Conservation (phyloP, 768 basidiomycete genomes). For the Lactarius vividus region DNA sequence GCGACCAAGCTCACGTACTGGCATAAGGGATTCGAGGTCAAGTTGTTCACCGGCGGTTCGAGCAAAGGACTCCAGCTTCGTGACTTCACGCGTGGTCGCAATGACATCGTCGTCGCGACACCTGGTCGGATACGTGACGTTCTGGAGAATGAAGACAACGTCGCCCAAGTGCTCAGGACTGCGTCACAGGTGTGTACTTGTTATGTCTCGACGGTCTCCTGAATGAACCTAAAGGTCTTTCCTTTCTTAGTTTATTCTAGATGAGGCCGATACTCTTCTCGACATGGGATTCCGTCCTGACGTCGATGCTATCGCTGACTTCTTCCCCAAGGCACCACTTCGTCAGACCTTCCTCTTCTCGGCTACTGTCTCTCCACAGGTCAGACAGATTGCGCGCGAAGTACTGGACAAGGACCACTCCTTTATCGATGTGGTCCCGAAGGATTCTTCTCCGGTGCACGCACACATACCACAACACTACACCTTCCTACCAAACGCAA, state of each 20-base stretch:
- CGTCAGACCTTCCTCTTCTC: constrained; percentile 94
- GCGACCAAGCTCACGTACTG: constrained; percentile 62
- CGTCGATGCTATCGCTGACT: constrained; percentile 65
- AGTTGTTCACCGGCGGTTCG: constrained; percentile 75
- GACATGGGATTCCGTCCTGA: constrained; percentile 93
- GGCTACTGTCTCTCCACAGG: constrained; percentile 73
- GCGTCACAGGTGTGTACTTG: constrained; percentile 54
- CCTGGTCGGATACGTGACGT: constrained; percentile 85
- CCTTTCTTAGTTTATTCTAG: constrained; percentile 68
- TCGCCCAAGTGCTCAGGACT: constrained; percentile 50
- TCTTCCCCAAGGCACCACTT: constrained; percentile 56
- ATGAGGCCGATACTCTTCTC: constrained; percentile 88
- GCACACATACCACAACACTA: constrained; percentile 78
- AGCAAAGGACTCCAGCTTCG: constrained; percentile 64
- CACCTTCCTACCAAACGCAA: constrained; percentile 64
- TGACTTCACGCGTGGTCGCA: constrained; percentile 58
- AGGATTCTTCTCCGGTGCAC: constrained; percentile 62
- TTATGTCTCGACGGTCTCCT: constrained; percentile 2
- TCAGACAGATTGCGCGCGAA: constrained; percentile 65
- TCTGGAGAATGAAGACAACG: constrained; percentile 53
- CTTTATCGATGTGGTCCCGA: constrained; percentile 71
- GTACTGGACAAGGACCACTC: constrained; percentile 58
- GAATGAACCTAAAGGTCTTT: constrained; percentile 2
- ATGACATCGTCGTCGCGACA: constrained; percentile 85
- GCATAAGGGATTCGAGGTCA: constrained; percentile 63